Evolutionary conservation across 148 eudicot species (phyloP).

Genomic region (Vaccinium myrtillus): DNA sequence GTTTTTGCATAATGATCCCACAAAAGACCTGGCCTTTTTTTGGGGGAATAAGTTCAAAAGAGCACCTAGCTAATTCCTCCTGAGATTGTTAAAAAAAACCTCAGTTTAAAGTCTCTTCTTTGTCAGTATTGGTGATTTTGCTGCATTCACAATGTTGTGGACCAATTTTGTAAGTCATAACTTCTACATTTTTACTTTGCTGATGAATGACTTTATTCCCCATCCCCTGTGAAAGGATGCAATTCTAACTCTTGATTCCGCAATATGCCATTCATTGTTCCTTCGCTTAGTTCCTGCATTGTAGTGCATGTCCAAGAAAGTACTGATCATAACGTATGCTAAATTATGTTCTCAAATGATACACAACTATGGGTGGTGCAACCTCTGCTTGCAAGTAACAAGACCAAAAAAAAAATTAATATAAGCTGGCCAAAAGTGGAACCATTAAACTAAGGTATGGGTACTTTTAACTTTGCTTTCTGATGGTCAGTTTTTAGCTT

Average conservation of each 20-base stretch:
- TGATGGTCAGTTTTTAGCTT: background rate
- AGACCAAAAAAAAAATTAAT: background rate
- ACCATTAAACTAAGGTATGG: background rate
- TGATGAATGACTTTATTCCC: slow-evolving; percentile 2
- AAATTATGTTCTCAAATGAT: background rate
- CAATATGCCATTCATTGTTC: background rate
- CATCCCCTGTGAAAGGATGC: background rate
- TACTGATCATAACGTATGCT: background rate
- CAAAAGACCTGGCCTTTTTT: slow-evolving; percentile 22
- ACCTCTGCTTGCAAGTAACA: background rate
- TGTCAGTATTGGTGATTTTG: background rate
- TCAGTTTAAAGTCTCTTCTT: background rate
- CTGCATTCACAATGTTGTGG: background rate
- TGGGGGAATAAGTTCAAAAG: background rate
- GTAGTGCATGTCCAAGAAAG: background rate
- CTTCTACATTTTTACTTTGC: background rate
- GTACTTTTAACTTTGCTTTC: background rate
- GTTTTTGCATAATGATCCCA: too few relatives aligned
- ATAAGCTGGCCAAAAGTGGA: background rate
- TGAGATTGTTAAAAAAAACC: background rate
- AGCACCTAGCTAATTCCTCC: background rate
- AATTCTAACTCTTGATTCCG: background rate
- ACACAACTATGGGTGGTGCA: background rate
- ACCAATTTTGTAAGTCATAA: background rate
- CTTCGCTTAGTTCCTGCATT: background rate